A percentile compares a stretch with the other conserved stretches of the same genome.
Conservation (phyloP, 306 rosid genomes). For the Morella rubra region DNA sequence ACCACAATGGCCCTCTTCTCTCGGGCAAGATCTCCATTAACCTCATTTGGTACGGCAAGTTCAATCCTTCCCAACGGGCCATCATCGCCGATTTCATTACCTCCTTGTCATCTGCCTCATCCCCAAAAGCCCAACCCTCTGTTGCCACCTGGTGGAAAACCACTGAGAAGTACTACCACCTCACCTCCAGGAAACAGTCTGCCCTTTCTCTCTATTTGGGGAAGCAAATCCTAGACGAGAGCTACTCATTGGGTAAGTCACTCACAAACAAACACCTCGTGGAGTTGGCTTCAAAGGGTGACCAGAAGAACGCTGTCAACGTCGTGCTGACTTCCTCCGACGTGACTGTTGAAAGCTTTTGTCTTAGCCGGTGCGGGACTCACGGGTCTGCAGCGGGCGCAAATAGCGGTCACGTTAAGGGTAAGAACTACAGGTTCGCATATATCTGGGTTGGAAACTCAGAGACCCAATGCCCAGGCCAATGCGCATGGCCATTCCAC, state of each 20-base stretch:
- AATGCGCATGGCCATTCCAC: slow-evolving; percentile 77
- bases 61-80: slow-evolving; percentile 75
- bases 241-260: slow-evolving; percentile 59
- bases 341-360: slow-evolving; percentile 66
- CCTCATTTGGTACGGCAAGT: slow-evolving; percentile 82
- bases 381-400: slow-evolving; percentile 48
- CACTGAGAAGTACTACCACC: slow-evolving; percentile 75
- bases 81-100: slow-evolving; percentile 63
- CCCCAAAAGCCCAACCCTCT: slow-evolving; percentile 42
- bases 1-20: slow-evolving; percentile 82
- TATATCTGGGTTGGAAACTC: slow-evolving; percentile 84
- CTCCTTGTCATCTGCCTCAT: slow-evolving; percentile 42
- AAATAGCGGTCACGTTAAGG: slow-evolving; percentile 14
- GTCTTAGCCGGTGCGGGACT: slow-evolving; percentile 69
- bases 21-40: slow-evolving; percentile 72
- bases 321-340: slow-evolving; percentile 74
- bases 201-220: slow-evolving; percentile 47
- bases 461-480: slow-evolving; percentile 70
- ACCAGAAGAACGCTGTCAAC: slow-evolving; percentile 53
- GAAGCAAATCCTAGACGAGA: slow-evolving; percentile 51
- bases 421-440: slow-evolving; percentile 54
- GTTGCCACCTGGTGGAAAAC: slow-evolving; percentile 83
- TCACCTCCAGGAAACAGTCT: slow-evolving; percentile 27
- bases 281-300: slow-evolving; percentile 60
- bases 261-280: slow-evolving; percentile 54